Evolutionary conservation across 768 basidiomycete genomes (phyloP).

Genomic region (Lactarius pseudohatsudake): DNA sequence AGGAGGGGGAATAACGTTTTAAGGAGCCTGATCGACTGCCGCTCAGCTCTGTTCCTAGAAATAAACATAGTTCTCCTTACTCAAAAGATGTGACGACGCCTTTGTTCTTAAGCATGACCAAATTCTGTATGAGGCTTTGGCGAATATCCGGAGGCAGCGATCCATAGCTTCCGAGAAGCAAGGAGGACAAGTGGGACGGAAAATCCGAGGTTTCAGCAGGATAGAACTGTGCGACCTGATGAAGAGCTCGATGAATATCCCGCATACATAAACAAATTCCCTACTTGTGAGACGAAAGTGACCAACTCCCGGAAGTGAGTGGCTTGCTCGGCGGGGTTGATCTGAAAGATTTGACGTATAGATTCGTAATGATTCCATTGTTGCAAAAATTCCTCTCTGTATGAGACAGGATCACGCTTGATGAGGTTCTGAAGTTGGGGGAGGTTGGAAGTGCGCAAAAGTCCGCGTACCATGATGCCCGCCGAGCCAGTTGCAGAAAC

Average conservation of each 20-base stretch:
- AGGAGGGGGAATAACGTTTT: constrained; percentile 92
- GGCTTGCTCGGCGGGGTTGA: constrained; percentile 82
- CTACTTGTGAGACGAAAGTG: constrained; percentile 84
- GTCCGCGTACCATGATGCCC: constrained; percentile 33
- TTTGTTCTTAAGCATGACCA: constrained; percentile 93
- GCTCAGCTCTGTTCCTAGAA: constrained; percentile 6
- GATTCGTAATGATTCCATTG: constrained; percentile 96
- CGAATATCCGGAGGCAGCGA: constrained; percentile 77
- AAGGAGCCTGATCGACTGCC: constrained; percentile 60
- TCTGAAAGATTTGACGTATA: constrained; percentile 78
- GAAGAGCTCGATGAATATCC: neutral
- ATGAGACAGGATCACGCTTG: constrained; percentile 86
- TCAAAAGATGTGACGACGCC: constrained; percentile 89
- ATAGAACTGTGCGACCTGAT: constrained; percentile 87
- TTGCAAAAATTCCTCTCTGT: constrained; percentile 93
- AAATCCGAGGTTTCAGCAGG: constrained; percentile 87
- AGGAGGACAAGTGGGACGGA: constrained; percentile 71
- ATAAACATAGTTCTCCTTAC: constrained; percentile 46
- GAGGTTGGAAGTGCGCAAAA: no score
- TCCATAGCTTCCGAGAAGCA: constrained; percentile 79
- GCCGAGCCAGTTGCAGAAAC: no score
- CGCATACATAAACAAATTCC: neutral
- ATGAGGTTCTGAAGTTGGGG: constrained; percentile 87
- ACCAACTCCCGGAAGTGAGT: constrained; percentile 85
- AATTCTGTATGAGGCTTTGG: constrained; percentile 81